Base-by-base conservation (phyloP, 805 yeast species). In the Ogataea henricii region DNA sequence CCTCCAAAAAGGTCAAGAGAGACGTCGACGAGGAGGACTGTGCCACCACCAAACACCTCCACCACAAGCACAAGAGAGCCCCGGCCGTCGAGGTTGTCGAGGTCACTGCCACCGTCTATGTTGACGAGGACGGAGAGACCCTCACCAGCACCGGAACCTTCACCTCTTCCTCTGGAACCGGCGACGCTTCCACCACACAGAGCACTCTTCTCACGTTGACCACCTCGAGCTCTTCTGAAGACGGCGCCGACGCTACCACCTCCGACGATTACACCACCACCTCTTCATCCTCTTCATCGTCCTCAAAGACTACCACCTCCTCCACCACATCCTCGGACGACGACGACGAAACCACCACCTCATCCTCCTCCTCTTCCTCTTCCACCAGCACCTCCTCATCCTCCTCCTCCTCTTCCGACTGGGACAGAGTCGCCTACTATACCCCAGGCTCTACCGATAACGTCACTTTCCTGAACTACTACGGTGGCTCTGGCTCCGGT, bases 401-500 rank as follows among this genome's bases (percentile, higher is more conserved):
- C 13, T 51, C 46, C 10, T 45, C 71, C 12, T 46, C 68, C 2
- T 48, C 78, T 20, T 81, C 81, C 62, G 78, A 69, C 48, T 92
- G 97, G 96, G 62, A 70, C 38, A 85, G 96, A 79, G 68, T 69
- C 48, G 80, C 96, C 12, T 87, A 85, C 78, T 92, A 78, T 77
- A 42, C 56, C 9, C 65, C 70, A 43, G 91, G 91, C 54, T 71
- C 84, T 36, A 70, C 90, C 44, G 72, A 77, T 60, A 90, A 90
- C 69, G 72, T 82, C 56, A 83, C 82, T 34, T 91, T 94, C 81
- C 73, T 91, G 73, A 92, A 92, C 84, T 80, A 87, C 70, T 72
- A 74, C 63, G 99, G 99, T 70, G 73, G 83, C 36, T 67, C 74
- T 22, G 90, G 89, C 45, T 89, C 96, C 12, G 99, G 99, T 73